Conservation (phyloP, 2,329 filamentous ascomycete genomes). For the Botrytis hyacinthi region DNA sequence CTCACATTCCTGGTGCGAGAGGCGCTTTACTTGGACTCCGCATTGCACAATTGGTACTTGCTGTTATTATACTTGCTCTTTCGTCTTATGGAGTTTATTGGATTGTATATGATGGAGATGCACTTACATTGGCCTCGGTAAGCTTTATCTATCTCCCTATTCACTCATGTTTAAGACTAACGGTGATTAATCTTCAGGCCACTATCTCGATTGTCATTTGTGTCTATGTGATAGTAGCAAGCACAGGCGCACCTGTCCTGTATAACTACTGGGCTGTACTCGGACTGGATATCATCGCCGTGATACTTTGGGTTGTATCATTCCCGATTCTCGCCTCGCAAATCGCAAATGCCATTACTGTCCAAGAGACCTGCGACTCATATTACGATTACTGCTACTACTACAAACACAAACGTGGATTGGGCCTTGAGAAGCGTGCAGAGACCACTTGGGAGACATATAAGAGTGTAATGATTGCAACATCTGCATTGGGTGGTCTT, state of each 20-base stretch:
- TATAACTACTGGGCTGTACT: constrained; percentile 21
- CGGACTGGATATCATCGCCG: constrained; percentile 7
- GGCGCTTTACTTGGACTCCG: neutral
- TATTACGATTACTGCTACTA: constrained; percentile 5
- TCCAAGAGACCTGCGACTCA: neutral
- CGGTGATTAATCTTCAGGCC: neutral
- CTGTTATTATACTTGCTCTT: constrained; percentile 7
- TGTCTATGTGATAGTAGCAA: constrained; percentile 11
- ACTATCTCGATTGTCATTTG: constrained; percentile 3
- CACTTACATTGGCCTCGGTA: constrained; percentile 16
- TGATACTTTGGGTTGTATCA: constrained; percentile 9
- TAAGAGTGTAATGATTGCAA: constrained; percentile 8
- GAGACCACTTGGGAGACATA: constrained; percentile 10
- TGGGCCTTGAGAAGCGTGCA: neutral
- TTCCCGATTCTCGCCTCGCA: constrained; percentile 8
- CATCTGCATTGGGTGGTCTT: neutral
- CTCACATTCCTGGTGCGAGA: constrained; percentile 2
- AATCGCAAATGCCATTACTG: neutral
- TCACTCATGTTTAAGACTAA: neutral
- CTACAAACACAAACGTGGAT: constrained; percentile 12
- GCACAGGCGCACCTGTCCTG: neutral
- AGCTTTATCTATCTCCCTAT: neutral
- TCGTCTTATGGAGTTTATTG: constrained; percentile 11
- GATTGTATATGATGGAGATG: constrained; percentile 4
- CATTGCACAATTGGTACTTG: constrained; percentile 11